Evolutionary conservation across 352 stramenopile species (phyloP).

Genomic region (Proteromonas lacertae): DNA sequence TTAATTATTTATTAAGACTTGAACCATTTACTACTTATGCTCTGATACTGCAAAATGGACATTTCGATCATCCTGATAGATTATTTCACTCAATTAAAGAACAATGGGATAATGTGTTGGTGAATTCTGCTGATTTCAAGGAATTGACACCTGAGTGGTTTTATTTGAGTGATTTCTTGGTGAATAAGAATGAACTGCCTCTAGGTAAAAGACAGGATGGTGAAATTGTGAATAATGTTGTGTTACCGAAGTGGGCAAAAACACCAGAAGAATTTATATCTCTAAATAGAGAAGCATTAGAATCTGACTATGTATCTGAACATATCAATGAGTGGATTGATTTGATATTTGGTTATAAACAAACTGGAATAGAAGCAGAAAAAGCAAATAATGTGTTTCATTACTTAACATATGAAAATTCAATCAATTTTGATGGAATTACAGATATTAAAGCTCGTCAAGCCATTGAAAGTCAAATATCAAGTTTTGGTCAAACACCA

Average conservation of each 20-base stretch:
- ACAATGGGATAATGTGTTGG: conserved; percentile 21
- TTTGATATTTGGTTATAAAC: conserved; percentile 82
- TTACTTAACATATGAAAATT: conserved; percentile 67
- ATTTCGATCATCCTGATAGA: conserved; percentile 33
- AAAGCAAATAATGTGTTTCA: conserved; percentile 84
- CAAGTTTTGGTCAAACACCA: conserved; percentile 19
- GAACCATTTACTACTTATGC: conserved; percentile 82
- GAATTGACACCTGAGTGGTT: conserved; percentile 52
- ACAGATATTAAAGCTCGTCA: conserved; percentile 34
- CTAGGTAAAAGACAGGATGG: conserved; percentile 30
- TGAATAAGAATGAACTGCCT: conserved; percentile 28
- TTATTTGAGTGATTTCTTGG: conserved; percentile 22
- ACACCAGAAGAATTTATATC: conserved; percentile 56
- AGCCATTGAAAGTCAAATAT: conserved; percentile 50
- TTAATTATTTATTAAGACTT: conserved; percentile 76
- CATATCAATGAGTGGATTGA: conserved; percentile 89
- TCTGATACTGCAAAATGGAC: conserved; percentile 37
- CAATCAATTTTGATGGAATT: conserved; percentile 44
- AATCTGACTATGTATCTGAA: conserved; percentile 61
- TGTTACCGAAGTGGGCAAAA: conserved; percentile 61
- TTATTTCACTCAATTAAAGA: conserved; percentile 26
- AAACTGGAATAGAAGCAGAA: conserved; percentile 57
- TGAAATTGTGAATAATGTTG: conserved; percentile 47
- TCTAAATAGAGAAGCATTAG: conserved; percentile 59
- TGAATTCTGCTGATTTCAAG: conserved; percentile 14